phyloP scores from a whole-genome alignment of 805 yeast species.

The Candida morakotiae region DNA sequence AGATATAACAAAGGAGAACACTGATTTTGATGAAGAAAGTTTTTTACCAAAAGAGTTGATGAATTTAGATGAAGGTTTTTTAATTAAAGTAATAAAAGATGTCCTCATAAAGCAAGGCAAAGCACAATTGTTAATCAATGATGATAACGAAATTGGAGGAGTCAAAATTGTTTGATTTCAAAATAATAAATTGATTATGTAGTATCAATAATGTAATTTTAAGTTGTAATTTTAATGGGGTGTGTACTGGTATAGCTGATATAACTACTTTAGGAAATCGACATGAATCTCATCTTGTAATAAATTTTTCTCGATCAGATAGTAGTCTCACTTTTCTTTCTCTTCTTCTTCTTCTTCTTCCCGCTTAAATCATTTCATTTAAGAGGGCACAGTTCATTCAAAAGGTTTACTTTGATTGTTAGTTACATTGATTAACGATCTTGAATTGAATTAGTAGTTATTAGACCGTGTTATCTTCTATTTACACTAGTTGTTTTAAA shows the following conservation, averaged over 20 bases:
- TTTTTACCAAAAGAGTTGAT: slow-evolving; percentile 50
- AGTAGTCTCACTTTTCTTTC: slow-evolving; percentile 9
- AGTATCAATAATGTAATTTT: no score
- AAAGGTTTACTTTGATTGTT: neutral
- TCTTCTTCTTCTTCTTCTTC: slow-evolving; percentile 33
- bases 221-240: no score
- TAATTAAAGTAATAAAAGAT: slow-evolving; percentile 50
- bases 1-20: neutral
- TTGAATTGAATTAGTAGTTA: no score
- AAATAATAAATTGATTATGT: no score
- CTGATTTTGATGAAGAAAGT: slow-evolving; percentile 28
- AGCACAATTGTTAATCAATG: slow-evolving; percentile 69
- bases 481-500: no score
- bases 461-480: no score
- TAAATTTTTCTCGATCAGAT: slow-evolving; percentile 6
- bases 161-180: slow-evolving; percentile 56
- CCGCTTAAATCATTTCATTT: slow-evolving; percentile 41
- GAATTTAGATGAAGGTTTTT: slow-evolving; percentile 54
- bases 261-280: slow-evolving; percentile 19
- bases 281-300: slow-evolving; percentile 7
- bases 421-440: neutral
- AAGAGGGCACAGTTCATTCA: slow-evolving; percentile 32
- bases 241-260: no score
- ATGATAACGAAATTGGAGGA: slow-evolving; percentile 57
- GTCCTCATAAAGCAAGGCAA: slow-evolving; percentile 62